Conservation (phyloP, 2,329 filamentous ascomycete genomes). For the Arthrobotrys musiformis region DNA sequence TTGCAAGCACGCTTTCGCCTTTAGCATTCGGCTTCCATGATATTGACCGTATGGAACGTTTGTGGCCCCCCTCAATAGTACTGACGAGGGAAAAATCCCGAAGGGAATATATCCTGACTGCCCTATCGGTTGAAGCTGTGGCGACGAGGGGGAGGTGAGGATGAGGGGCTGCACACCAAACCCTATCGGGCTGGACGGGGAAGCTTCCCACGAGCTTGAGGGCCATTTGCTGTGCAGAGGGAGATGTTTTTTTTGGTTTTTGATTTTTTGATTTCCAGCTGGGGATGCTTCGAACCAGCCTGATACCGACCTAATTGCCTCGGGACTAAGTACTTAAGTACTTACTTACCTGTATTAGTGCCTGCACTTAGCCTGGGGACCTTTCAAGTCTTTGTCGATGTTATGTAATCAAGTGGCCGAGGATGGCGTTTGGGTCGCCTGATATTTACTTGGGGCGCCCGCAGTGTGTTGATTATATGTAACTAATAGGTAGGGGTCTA, state of each 20-base stretch:
- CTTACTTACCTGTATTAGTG: no score
- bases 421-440: not conserved
- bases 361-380: no score
- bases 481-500: no score
- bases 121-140: conserved; percentile 85
- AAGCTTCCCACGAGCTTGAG: conserved; percentile 61
- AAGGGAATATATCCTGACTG: conserved; percentile 88
- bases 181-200: conserved; percentile 72
- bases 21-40: conserved; percentile 84
- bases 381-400: no score
- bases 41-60: conserved; percentile 83
- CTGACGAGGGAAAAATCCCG: conserved; percentile 81
- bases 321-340: no score
- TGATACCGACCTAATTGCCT: no score
- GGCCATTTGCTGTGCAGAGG: conserved; percentile 46
- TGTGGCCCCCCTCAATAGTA: conserved; percentile 85
- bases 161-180: conserved; percentile 87
- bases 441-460: not conserved
- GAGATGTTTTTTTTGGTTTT: no score
- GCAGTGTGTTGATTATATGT: not conserved
- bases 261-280: no score
- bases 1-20: conserved; percentile 80
- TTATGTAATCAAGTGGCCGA: not conserved
- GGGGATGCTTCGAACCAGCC: no score
- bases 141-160: conserved; percentile 87